phyloP scores from a whole-genome alignment of 2,329 filamentous ascomycete genomes.

The Chaetomiaceae sp. region DNA sequence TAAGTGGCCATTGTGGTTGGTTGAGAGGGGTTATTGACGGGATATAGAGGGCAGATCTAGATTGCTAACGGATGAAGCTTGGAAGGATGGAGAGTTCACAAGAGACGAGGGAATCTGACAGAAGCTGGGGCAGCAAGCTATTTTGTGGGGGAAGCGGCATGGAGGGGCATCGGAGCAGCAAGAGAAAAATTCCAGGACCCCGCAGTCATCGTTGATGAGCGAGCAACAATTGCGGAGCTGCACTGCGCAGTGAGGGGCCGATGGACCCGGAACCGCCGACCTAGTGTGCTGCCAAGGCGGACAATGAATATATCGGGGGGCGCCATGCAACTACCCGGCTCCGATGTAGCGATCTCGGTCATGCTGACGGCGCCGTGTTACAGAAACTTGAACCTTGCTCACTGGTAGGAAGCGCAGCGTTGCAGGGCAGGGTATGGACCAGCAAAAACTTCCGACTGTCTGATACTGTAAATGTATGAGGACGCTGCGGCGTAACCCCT shows the following conservation, averaged over 20 bases:
- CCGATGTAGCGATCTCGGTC: conserved; percentile 15
- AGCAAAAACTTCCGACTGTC: too few relatives aligned
- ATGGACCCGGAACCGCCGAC: background rate
- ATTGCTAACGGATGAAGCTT: background rate
- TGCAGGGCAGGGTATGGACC: too few relatives aligned
- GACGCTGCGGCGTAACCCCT: too few relatives aligned
- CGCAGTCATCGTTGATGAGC: conserved; percentile 13
- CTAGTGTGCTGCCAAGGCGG: conserved; percentile 6
- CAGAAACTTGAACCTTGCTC: too few relatives aligned
- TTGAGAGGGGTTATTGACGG: background rate
- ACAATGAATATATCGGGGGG: conserved; percentile 11
- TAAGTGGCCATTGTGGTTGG: conserved; percentile 37
- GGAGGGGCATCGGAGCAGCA: conserved; percentile 19
- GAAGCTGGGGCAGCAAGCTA: background rate
- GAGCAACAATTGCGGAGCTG: conserved; percentile 16
- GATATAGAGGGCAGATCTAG: background rate
- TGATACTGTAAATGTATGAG: too few relatives aligned
- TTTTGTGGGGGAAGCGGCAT: background rate
- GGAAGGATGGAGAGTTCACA: background rate
- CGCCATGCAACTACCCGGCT: conserved; percentile 3
- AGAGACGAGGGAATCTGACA: background rate
- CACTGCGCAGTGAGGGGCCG: conserved; percentile 7
- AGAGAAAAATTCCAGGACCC: conserved; percentile 22
- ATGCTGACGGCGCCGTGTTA: background rate
- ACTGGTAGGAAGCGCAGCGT: too few relatives aligned